A percentile compares a stretch with the other conserved stretches of the same genome.
Conservation (phyloP, 2,329 filamentous ascomycete genomes). For the Bertia moriformis region DNA sequence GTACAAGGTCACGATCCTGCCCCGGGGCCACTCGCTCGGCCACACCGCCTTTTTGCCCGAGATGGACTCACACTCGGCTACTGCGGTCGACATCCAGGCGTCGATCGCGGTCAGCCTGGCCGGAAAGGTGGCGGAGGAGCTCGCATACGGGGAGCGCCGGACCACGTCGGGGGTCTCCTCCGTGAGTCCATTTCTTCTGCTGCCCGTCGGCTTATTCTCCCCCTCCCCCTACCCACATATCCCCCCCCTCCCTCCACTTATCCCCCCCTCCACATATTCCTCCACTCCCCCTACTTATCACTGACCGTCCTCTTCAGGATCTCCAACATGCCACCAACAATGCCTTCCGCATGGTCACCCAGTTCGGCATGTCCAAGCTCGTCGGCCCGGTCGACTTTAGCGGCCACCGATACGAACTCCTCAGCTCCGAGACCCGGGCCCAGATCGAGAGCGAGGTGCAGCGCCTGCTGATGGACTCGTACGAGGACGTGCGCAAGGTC, state of each 20-base stretch:
- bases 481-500: constrained; percentile 57
- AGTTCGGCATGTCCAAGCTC: constrained; percentile 74
- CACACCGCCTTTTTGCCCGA: constrained; percentile 78
- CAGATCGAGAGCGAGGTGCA: constrained; percentile 82
- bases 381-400: constrained; percentile 86
- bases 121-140: constrained; percentile 79
- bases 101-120: constrained; percentile 70
- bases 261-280: not conserved
- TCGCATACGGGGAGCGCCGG: constrained; percentile 76
- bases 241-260: too few species aligned
- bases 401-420: constrained; percentile 61
- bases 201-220: too few species aligned
- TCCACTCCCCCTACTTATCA: constrained; percentile 10
- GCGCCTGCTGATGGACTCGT: constrained; percentile 67
- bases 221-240: too few species aligned
- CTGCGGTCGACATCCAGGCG: constrained; percentile 70
- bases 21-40: constrained; percentile 72
- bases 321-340: constrained; percentile 67
- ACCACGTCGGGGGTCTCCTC: constrained; percentile 77
- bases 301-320: constrained; percentile 38
- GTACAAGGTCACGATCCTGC: constrained; percentile 96
- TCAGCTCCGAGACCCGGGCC: constrained; percentile 76
- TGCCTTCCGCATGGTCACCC: constrained; percentile 77
- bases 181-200: constrained; percentile 29
- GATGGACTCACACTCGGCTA: constrained; percentile 81